Percentiles rank a stretch among this genome's conserved stretches.
These are phyloP conservation scores for Ophiocordyceps sinensis DNA, from an alignment of 2,329 filamentous ascomycete genomes.

Conservation along the genomic window DNA sequence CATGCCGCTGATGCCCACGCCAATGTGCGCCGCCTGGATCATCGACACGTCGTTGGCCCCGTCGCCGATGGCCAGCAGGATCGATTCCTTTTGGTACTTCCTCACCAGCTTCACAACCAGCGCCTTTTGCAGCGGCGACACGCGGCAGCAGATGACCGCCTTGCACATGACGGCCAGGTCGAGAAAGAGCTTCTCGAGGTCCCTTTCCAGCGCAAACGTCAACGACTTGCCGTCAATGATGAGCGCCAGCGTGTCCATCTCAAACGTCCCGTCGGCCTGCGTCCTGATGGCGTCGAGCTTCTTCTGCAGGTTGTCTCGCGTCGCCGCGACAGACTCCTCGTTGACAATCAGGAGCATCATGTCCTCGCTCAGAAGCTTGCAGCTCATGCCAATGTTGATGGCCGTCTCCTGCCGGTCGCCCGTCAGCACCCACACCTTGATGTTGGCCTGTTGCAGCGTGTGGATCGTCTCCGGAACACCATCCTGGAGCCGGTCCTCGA, in stretches of 20 bases:
- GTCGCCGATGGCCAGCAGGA: slow-evolving; percentile 90
- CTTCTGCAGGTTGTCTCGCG: slow-evolving; percentile 79
- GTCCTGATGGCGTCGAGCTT: slow-evolving; percentile 83
- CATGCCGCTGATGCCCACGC: slow-evolving; percentile 90
- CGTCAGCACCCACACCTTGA: slow-evolving; percentile 97
- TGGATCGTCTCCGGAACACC: slow-evolving; percentile 97
- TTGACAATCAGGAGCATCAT: slow-evolving; percentile 98
- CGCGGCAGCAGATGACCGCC: slow-evolving; percentile 96
- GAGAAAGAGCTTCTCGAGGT: slow-evolving; percentile 84
- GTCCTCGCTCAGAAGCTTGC: slow-evolving; percentile 94
- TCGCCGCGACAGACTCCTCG: slow-evolving; percentile 66
- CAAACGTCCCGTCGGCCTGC: slow-evolving; percentile 61
- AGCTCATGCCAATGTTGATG: slow-evolving; percentile 99
- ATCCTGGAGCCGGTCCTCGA: slow-evolving; percentile 92
- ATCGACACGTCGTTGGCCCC: slow-evolving; percentile 99
- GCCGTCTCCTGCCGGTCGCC: slow-evolving; percentile 96
- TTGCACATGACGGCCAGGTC: slow-evolving; percentile 94
- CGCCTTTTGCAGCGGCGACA: slow-evolving; percentile 92
- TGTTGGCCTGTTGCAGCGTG: slow-evolving; percentile 88
- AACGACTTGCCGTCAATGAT: slow-evolving; percentile 94
- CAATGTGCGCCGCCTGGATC: slow-evolving; percentile 98
- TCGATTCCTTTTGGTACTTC: slow-evolving; percentile 72
- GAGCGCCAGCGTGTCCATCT: slow-evolving; percentile 76
- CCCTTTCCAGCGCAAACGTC: slow-evolving; percentile 83
- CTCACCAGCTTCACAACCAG: slow-evolving; percentile 97